Conservation (phyloP, 805 yeast genomes). For the Metschnikowia aberdeeniae region DNA sequence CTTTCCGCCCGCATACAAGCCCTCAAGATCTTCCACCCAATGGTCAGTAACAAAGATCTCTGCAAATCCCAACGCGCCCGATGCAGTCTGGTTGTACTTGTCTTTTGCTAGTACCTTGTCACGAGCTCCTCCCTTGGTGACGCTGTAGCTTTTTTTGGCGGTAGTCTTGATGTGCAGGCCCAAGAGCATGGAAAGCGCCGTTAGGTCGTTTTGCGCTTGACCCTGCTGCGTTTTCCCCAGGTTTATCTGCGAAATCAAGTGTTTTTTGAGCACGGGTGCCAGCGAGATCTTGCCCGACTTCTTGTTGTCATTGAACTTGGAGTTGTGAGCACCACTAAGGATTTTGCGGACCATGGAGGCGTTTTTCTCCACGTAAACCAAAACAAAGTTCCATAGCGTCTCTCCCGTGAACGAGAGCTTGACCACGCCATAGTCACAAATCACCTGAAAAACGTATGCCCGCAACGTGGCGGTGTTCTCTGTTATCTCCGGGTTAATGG, state of each 20-base stretch:
- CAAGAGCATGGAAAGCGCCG: slow-evolving; percentile 42
- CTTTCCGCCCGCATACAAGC: slow-evolving; percentile 52
- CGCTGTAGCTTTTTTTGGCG: slow-evolving; percentile 16
- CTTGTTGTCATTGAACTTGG: slow-evolving; percentile 44
- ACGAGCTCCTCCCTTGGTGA: slow-evolving; percentile 16
- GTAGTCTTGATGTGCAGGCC: slow-evolving; percentile 34
- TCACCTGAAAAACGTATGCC: slow-evolving; percentile 46
- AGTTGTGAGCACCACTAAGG: slow-evolving; percentile 51
- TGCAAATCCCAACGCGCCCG: slow-evolving; percentile 38
- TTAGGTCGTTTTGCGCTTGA: slow-evolving; percentile 36
- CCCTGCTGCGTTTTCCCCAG: slow-evolving; percentile 39
- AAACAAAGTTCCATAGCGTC: slow-evolving; percentile 60
- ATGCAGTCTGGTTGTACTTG: slow-evolving; percentile 15
- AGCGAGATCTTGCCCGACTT: slow-evolving; percentile 48
- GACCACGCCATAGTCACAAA: slow-evolving; percentile 50
- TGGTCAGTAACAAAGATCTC: slow-evolving; percentile 49
- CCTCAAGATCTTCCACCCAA: slow-evolving; percentile 62
- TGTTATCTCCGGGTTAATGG: slow-evolving; percentile 64
- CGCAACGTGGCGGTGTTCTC: slow-evolving; percentile 48
- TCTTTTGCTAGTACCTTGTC: slow-evolving; percentile 21
- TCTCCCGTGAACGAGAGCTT: slow-evolving; percentile 57
- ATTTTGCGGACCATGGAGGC: slow-evolving; percentile 45
- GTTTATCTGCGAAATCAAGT: slow-evolving; percentile 45
- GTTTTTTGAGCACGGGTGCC: slow-evolving; percentile 47
- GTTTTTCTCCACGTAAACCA: slow-evolving; percentile 47